Evolutionary conservation across 768 basidiomycete species (phyloP).

Genomic region (Cystobasidium tubakii): DNA sequence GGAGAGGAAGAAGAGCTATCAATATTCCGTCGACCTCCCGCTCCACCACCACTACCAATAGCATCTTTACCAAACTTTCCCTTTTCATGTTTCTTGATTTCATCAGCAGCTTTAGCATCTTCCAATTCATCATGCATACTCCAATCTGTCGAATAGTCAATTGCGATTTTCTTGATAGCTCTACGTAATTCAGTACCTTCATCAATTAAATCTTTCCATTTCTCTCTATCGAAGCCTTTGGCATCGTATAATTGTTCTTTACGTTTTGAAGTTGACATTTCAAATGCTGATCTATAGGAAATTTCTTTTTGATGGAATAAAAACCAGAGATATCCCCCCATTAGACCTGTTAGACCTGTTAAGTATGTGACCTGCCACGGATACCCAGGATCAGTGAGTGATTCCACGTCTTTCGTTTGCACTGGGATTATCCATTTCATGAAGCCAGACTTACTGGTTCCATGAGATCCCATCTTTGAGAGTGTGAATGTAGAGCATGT

Average conservation of each 20-base stretch:
- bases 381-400: too few species aligned
- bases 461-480: slow-evolving; percentile 30
- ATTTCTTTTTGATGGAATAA: slow-evolving; percentile 32
- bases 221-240: slow-evolving; percentile 29
- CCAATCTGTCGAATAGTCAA: slow-evolving; percentile 21
- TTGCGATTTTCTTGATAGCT: slow-evolving; percentile 28
- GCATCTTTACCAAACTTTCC: background rate
- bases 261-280: slow-evolving; percentile 30
- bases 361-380: slow-evolving; percentile 23
- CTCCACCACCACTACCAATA: background rate
- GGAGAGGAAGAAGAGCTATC: too few species aligned
- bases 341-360: slow-evolving; percentile 25
- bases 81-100: slow-evolving; percentile 28
- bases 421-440: too few species aligned
- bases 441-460: slow-evolving; percentile 18
- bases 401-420: too few species aligned
- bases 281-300: slow-evolving; percentile 24
- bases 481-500: too few species aligned
- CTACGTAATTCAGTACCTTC: slow-evolving; percentile 31
- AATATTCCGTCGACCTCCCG: too few species aligned
- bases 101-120: slow-evolving; percentile 25
- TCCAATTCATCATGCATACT: slow-evolving; percentile 25
- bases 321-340: slow-evolving; percentile 26
- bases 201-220: slow-evolving; percentile 26
- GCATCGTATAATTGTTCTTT: slow-evolving; percentile 30